Evolutionary conservation across 2,329 filamentous ascomycete species (phyloP).

Genomic region (Fusarium ramigenum): DNA sequence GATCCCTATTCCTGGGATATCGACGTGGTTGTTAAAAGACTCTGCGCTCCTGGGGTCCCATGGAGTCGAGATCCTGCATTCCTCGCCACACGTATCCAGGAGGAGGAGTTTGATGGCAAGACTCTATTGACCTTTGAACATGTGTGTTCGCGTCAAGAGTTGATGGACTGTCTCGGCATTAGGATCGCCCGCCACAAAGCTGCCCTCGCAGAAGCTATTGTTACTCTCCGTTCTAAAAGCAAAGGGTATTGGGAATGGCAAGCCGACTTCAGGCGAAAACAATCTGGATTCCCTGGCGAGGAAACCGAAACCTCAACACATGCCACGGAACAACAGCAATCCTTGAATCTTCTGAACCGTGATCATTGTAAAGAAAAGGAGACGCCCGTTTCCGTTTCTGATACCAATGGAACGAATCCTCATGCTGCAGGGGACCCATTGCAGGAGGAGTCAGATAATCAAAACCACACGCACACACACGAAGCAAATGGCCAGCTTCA

Average conservation of each 20-base stretch:
- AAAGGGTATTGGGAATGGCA: constrained; percentile 54
- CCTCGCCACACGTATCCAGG: constrained; percentile 65
- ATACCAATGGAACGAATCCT: not conserved
- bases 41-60: constrained; percentile 65
- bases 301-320: not conserved
- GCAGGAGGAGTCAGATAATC: not conserved
- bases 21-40: constrained; percentile 71
- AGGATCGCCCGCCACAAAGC: constrained; percentile 65
- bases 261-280: constrained; percentile 33
- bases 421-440: not conserved
- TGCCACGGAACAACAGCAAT: not conserved
- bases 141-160: constrained; percentile 58
- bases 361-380: not conserved
- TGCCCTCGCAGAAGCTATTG: constrained; percentile 66
- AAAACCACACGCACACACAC: not conserved
- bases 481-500: not conserved
- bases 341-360: not conserved
- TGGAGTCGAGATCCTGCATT: constrained; percentile 59
- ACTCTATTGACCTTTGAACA: constrained; percentile 68
- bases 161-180: constrained; percentile 65
- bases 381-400: not conserved
- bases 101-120: constrained; percentile 73
- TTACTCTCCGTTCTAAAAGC: constrained; percentile 63
- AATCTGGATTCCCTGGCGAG: constrained; percentile 23
- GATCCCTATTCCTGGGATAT: constrained; percentile 83